Percentiles rank a stretch among this genome's conserved stretches.
These are phyloP conservation scores for Pisolithus thermaeus DNA, from an alignment of 1,284 basidiomycete species.

Conservation along the genomic window DNA sequence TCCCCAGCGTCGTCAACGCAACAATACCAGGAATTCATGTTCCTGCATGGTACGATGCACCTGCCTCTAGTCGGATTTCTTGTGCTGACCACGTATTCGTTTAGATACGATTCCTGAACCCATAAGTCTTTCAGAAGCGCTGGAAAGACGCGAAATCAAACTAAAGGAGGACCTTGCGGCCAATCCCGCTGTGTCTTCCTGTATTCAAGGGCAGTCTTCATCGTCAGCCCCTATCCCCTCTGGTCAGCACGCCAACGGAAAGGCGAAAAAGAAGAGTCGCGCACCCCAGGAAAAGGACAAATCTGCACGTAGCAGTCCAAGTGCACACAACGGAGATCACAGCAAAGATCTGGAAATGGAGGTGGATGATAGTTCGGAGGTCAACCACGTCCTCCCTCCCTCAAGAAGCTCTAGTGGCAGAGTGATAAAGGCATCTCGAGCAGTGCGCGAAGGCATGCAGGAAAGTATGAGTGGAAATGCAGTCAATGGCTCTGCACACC, in stretches of 20 bases:
- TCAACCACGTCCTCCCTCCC: conserved; percentile 3
- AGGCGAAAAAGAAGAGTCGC: conserved; percentile 34
- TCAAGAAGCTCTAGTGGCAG: conserved; percentile 29
- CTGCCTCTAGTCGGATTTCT: background rate
- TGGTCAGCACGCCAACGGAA: conserved; percentile 27
- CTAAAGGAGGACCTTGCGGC: conserved; percentile 54
- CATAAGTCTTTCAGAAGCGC: conserved; percentile 51
- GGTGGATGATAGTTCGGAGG: background rate
- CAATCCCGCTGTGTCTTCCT: conserved; percentile 48
- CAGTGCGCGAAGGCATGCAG: conserved; percentile 20
- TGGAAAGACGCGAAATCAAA: conserved; percentile 49
- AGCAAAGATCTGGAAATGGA: conserved; percentile 6
- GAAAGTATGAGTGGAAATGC: conserved; percentile 15
- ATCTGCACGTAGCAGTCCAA: conserved; percentile 22
- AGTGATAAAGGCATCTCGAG: conserved; percentile 30
- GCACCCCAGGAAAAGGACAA: conserved; percentile 38
- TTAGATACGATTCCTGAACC: conserved; percentile 65
- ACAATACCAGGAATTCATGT: conserved; percentile 61
- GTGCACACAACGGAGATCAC: conserved; percentile 21
- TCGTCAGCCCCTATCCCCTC: conserved; percentile 16
- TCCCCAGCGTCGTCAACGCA: conserved; percentile 49
- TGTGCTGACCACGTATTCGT: background rate
- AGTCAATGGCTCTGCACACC: conserved; percentile 19
- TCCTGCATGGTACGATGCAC: conserved; percentile 51
- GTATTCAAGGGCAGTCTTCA: conserved; percentile 16